These are phyloP conservation scores for Decorospora gaudefroyi DNA, from an alignment of 2,329 filamentous ascomycete genomes.

Conservation along the genomic window DNA sequence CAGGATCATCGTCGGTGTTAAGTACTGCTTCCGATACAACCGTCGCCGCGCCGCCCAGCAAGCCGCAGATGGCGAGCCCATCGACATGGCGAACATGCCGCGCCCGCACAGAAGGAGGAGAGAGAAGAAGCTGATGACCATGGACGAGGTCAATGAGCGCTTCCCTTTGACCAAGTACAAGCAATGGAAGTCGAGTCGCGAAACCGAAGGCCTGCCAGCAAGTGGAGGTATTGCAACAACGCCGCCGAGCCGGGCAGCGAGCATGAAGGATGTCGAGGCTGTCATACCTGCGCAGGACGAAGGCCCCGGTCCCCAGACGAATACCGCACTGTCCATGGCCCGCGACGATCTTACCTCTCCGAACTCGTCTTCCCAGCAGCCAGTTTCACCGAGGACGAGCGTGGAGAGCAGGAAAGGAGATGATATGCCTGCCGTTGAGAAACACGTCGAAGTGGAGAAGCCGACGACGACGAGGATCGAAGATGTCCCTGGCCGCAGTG, in stretches of 20 bases:
- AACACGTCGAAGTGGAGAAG: slow-evolving; percentile 18
- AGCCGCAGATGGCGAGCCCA: slow-evolving; percentile 74
- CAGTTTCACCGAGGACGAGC: slow-evolving; percentile 29
- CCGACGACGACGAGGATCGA: slow-evolving; percentile 31
- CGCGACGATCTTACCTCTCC: slow-evolving; percentile 55
- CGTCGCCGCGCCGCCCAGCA: slow-evolving; percentile 83
- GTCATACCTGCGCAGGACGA: slow-evolving; percentile 39
- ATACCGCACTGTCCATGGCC: slow-evolving; percentile 49
- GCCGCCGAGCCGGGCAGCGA: slow-evolving; percentile 72
- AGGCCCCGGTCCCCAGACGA: slow-evolving; percentile 41
- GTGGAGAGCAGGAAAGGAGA: slow-evolving; percentile 29
- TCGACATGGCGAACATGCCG: slow-evolving; percentile 84
- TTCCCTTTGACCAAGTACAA: slow-evolving; percentile 98
- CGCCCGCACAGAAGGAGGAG: slow-evolving; percentile 81
- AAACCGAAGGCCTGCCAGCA: slow-evolving; percentile 80
- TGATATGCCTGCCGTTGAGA: slow-evolving; percentile 30
- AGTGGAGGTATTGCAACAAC: slow-evolving; percentile 76
- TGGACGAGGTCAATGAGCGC: slow-evolving; percentile 97
- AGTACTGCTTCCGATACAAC: slow-evolving; percentile 99
- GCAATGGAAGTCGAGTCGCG: slow-evolving; percentile 82
- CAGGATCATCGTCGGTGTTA: slow-evolving; percentile 99
- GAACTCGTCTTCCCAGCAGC: slow-evolving; percentile 24
- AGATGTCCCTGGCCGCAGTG: slow-evolving; percentile 28
- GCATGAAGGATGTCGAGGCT: slow-evolving; percentile 68
- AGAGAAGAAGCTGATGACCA: slow-evolving; percentile 98